phyloP scores from a whole-genome alignment of 2,329 filamentous ascomycete species.

The Aspergillus sp. region DNA sequence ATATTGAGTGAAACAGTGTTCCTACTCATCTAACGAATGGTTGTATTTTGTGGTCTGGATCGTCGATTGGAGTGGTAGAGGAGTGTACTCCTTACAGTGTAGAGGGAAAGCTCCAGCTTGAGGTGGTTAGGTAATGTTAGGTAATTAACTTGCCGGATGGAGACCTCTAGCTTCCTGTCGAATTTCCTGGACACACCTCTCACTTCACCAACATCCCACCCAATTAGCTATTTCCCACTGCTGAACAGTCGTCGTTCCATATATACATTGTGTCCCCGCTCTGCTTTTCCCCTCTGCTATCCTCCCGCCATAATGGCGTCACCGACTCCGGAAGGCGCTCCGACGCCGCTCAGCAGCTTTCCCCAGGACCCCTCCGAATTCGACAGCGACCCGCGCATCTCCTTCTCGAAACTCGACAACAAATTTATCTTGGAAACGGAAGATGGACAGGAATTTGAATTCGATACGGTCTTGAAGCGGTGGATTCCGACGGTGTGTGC shows the following conservation, averaged over 20 bases:
- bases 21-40: no score
- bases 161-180: background rate
- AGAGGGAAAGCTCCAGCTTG: background rate
- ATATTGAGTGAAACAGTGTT: background rate
- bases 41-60: background rate
- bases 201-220: background rate
- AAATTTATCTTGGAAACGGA: slow-evolving; percentile 84
- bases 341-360: slow-evolving; percentile 5
- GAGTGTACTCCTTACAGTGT: background rate
- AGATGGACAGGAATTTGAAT: slow-evolving; percentile 82
- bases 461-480: slow-evolving; percentile 65
- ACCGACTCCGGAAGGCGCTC: slow-evolving; percentile 15
- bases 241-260: background rate
- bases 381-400: slow-evolving; percentile 75
- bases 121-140: background rate
- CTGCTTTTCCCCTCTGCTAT: background rate
- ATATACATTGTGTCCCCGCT: background rate
- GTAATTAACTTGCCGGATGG: background rate
- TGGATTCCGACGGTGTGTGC: slow-evolving; percentile 68
- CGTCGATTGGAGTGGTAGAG: background rate
- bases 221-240: background rate
- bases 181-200: background rate
- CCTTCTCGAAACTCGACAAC: slow-evolving; percentile 77
- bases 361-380: slow-evolving; percentile 59
- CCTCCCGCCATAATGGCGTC: slow-evolving; percentile 23